phyloP scores from a whole-genome alignment of 345 rosid genomes.

The Mangifera indica region DNA sequence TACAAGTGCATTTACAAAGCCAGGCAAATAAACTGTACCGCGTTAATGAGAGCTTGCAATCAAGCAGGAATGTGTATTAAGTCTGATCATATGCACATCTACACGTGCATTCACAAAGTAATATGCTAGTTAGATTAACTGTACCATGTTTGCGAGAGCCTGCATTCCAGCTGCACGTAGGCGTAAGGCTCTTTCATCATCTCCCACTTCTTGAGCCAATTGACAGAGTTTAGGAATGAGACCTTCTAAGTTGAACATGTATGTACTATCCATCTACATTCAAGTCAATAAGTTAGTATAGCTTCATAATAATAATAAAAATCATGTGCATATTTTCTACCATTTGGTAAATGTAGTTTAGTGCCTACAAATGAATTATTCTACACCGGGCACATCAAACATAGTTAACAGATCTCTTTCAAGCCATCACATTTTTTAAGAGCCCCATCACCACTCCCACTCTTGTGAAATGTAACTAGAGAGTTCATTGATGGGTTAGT shows the following conservation, averaged over 20 bases:
- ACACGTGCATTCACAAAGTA: background rate
- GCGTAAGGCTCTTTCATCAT: conserved; percentile 56
- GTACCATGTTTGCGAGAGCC: conserved; percentile 83
- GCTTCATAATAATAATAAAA: background rate
- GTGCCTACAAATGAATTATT: background rate
- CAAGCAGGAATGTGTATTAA: no score
- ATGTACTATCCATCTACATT: conserved; percentile 59
- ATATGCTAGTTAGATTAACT: conserved; percentile 9
- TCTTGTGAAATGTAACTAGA: conserved; percentile 1
- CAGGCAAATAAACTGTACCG: no score
- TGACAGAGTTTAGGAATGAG: conserved; percentile 88
- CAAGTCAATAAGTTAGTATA: conserved; percentile 29
- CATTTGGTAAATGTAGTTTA: background rate
- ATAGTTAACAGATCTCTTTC: background rate
- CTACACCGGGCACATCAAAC: background rate
- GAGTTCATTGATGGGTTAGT: background rate
- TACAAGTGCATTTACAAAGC: no score
- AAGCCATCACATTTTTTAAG: conserved; percentile 4
- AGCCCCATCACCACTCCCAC: background rate
- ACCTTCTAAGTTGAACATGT: conserved; percentile 94
- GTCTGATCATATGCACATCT: background rate
- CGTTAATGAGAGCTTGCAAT: no score
- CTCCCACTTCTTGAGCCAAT: conserved; percentile 80
- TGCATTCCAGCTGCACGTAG: conserved; percentile 78
- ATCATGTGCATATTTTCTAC: background rate